Percentiles rank a stretch among this genome's conserved stretches.
phyloP scores from a whole-genome alignment of 495 filamentous ascomycete genomes.

The Neurospora discreta region DNA sequence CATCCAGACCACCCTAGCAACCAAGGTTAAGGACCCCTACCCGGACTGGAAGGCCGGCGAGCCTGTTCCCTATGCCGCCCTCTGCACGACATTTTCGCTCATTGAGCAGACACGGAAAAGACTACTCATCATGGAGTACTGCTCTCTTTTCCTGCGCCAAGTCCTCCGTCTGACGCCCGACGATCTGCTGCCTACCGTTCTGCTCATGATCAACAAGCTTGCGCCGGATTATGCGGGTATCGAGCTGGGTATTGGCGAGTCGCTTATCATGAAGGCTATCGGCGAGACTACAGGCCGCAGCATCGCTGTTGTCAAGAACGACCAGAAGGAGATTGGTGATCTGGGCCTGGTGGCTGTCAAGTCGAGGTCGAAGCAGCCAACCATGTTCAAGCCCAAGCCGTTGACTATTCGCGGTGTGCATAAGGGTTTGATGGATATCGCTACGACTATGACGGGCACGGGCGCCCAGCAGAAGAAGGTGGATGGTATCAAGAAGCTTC shows the following conservation, averaged over 20 bases:
- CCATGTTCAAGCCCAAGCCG: constrained; percentile 94
- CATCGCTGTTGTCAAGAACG: constrained; percentile 74
- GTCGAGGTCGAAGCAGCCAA: constrained; percentile 83
- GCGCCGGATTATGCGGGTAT: constrained; percentile 94
- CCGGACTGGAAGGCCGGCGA: constrained; percentile 86
- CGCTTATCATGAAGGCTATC: constrained; percentile 96
- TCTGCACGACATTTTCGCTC: constrained; percentile 88
- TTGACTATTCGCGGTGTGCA: constrained; percentile 80
- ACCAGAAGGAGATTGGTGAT: constrained; percentile 94
- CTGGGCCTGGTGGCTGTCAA: constrained; percentile 91
- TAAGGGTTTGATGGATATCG: constrained; percentile 79
- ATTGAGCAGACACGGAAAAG: constrained; percentile 90
- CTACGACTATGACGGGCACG: constrained; percentile 64
- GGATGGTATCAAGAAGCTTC: constrained; percentile 84
- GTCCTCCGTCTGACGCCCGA: constrained; percentile 82
- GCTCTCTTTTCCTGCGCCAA: constrained; percentile 82
- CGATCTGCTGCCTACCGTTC: constrained; percentile 76
- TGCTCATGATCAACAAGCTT: constrained; percentile 96
- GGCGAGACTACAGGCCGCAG: constrained; percentile 87
- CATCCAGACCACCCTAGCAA: constrained; percentile 65
- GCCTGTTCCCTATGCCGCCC: constrained; percentile 86
- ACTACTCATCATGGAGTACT: constrained; percentile 74
- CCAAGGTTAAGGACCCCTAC: constrained; percentile 63
- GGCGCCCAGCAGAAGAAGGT: constrained; percentile 86
- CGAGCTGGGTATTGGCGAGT: constrained; percentile 94